Base-by-base conservation (phyloP, 1,284 basidiomycete species). In the Ustilago sp. region DNA sequence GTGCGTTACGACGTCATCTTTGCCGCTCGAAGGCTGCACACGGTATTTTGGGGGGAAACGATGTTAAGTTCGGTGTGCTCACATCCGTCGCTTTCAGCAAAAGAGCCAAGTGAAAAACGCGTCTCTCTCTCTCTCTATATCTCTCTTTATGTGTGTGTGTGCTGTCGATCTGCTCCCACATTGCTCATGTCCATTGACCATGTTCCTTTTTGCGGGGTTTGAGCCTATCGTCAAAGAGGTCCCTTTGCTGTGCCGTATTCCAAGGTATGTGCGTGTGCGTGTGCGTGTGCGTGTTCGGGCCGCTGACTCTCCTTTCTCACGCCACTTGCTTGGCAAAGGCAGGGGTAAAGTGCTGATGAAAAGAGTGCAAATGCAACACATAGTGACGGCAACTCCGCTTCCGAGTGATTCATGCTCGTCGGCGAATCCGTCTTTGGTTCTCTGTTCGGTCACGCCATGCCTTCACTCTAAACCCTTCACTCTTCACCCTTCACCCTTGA, bases 1-100 rank as follows among this genome's bases (percentile, higher is more conserved):
- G 53, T 34, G 53, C 53, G 17, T 38, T 34, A 55, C 32, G 56
- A 64, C 63, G 63, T 64, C 62, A 63, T 57, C 38, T 19, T 36
- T 56, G 31, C 45, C 8, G 32, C 35, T 15, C 13, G 23, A 28
- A 41, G 31, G 48, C 50, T 59, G 15, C 55, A 59, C 55, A 7
- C 17, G 2, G 28, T 9, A 52, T 43, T 39, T 35, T 43, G 8
- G 4, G n/a, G 2, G 3, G 23, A 3, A 28, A 3, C 0, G 17
- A 32, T 61, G 59, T 61, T 53, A 61, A 9, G 38, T 4, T 17
- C 13, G 8, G 8, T 4, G 6, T 34, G 15, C 11, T 28, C 31
- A n/a, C 56, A 36, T 5, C 1, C 13, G 34, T 28, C 0, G 8
- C 7, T 8, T 31, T 28, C 17, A 28, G n/a, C 59, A 41, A 43